phyloP scores from a whole-genome alignment of 371 early-diverging fungal genomes.

The Cokeromyces recurvatus region DNA sequence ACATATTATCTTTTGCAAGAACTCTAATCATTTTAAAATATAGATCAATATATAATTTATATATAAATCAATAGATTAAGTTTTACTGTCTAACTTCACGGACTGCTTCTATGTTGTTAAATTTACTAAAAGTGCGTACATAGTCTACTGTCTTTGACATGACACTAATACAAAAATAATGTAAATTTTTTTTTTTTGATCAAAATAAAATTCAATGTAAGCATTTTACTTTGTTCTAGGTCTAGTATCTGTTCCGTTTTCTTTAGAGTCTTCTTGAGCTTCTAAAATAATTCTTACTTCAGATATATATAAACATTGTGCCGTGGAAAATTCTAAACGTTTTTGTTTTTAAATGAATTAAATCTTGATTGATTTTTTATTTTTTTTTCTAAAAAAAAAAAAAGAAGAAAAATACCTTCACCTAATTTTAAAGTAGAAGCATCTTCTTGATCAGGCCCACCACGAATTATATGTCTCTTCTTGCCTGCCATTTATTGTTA shows the following conservation, averaged over 20 bases:
- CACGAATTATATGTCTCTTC: slow-evolving; percentile 53
- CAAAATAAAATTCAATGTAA: background rate
- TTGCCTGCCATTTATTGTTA: no score
- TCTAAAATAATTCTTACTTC: slow-evolving; percentile 81
- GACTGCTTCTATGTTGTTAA: slow-evolving; percentile 80
- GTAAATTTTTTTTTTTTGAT: background rate
- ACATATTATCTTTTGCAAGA: slow-evolving; percentile 53
- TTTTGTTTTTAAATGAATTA: no score
- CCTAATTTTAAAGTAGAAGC: slow-evolving; percentile 71
- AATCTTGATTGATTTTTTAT: background rate
- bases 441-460: slow-evolving; percentile 65
- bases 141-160: slow-evolving; percentile 78
- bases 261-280: slow-evolving; percentile 52
- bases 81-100: slow-evolving; percentile 80
- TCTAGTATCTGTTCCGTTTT: slow-evolving; percentile 27
- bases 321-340: slow-evolving; percentile 72
- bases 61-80: no score
- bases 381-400: background rate
- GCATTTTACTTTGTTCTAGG: slow-evolving; percentile 41
- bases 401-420: slow-evolving; percentile 45
- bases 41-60: no score
- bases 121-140: slow-evolving; percentile 76
- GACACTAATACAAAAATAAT: slow-evolving; percentile 37
- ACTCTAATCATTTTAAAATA: slow-evolving; percentile 27
- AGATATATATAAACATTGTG: slow-evolving; percentile 82